phyloP scores from a whole-genome alignment of 106 monocot species.

The Agapanthus africanus region DNA sequence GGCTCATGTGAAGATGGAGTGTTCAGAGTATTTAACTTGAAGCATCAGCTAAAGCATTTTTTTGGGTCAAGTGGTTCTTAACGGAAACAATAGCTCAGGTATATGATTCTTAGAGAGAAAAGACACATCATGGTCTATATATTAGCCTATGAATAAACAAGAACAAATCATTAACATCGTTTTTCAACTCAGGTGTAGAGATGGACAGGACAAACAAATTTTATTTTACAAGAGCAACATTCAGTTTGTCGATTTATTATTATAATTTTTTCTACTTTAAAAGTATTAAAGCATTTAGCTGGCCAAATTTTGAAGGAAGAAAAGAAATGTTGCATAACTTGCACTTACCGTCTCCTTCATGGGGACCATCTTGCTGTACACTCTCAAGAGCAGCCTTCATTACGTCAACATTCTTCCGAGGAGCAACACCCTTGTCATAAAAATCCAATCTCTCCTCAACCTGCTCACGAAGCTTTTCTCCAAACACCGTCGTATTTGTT shows the following conservation, averaged over 20 bases:
- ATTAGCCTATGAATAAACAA: no score
- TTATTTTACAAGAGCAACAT: background rate
- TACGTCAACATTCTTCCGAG: conserved; percentile 91
- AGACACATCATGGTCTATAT: no score
- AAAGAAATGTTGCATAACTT: background rate
- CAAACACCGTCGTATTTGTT: conserved; percentile 52
- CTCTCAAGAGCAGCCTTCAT: conserved; percentile 87
- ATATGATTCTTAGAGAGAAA: no score
- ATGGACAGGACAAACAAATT: background rate
- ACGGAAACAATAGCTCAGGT: no score
- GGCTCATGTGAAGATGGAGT: no score
- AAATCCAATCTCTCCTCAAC: conserved; percentile 93
- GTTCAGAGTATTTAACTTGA: no score
- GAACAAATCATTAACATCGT: background rate
- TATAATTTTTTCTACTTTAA: no score
- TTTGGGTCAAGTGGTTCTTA: no score
- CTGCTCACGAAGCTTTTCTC: conserved; percentile 80
- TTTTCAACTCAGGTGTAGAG: background rate
- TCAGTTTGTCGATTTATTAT: background rate
- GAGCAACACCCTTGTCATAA: conserved; percentile 92
- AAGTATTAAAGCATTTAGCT: no score
- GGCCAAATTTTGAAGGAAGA: no score
- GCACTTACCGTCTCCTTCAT: conserved; percentile 28
- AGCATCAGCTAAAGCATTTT: no score
- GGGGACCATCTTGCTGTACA: conserved; percentile 1